A percentile compares a stretch with the other conserved stretches of the same genome.
Evolutionary conservation across 2,329 filamentous ascomycete species (phyloP).

Genomic region (Fusarium hainanense): DNA sequence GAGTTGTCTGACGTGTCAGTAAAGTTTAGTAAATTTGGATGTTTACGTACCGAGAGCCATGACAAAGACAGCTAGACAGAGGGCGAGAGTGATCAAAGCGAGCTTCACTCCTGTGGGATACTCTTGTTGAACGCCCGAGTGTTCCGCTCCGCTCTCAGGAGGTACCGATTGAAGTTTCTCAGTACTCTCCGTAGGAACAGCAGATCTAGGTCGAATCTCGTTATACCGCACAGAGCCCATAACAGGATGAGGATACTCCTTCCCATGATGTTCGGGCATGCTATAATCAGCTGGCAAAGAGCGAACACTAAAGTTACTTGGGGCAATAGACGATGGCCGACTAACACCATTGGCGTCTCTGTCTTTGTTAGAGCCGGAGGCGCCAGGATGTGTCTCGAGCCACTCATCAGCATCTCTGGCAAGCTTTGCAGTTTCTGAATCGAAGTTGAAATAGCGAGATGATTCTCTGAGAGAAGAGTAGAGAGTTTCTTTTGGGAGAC

Average conservation of each 20-base stretch:
- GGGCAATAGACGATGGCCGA: constrained; percentile 39
- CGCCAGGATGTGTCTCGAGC: constrained; percentile 37
- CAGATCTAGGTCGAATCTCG: constrained; percentile 31
- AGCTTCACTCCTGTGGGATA: constrained; percentile 45
- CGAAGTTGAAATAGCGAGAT: constrained; percentile 43
- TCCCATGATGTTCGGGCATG: constrained; percentile 22
- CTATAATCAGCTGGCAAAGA: constrained; percentile 33
- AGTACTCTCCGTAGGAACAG: constrained; percentile 40
- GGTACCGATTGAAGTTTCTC: constrained; percentile 44
- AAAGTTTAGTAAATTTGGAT: no score
- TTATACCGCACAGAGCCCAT: constrained; percentile 43
- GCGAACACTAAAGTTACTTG: constrained; percentile 40
- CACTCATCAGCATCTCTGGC: constrained; percentile 41
- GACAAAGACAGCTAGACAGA: constrained; percentile 55
- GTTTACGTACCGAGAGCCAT: constrained; percentile 52
- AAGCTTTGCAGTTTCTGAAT: constrained; percentile 37
- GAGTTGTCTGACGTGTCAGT: constrained; percentile 49
- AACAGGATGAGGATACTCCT: constrained; percentile 34
- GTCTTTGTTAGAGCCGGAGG: constrained; percentile 5
- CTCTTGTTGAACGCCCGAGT: constrained; percentile 16
- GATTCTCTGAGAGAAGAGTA: constrained; percentile 41
- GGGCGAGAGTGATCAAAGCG: constrained; percentile 51
- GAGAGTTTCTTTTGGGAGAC: constrained; percentile 42
- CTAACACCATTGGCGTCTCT: constrained; percentile 42
- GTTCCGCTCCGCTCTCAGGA: neutral